These are phyloP conservation scores for Salvia hispanica DNA, from an alignment of 257 asterid genomes.

Conservation along the genomic window DNA sequence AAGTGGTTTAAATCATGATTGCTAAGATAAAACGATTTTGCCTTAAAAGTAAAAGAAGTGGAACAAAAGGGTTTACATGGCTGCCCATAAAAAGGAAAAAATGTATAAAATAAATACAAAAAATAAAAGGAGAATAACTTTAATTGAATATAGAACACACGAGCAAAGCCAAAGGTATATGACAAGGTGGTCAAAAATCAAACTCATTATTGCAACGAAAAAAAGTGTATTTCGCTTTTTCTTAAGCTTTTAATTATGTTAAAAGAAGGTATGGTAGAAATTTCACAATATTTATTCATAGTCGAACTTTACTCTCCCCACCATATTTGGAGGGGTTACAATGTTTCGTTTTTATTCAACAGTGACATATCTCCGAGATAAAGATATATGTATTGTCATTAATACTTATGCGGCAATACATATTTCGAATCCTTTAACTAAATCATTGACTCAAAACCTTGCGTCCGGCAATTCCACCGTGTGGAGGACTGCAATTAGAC, in stretches of 20 bases:
- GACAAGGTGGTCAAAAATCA: slow-evolving; percentile 38
- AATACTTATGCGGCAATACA: background rate
- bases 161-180: slow-evolving; percentile 41
- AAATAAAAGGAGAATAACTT: slow-evolving; percentile 4
- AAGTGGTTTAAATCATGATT: slow-evolving; percentile 35
- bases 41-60: slow-evolving; percentile 29
- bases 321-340: background rate
- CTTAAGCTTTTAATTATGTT: slow-evolving; percentile 3
- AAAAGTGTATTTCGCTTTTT: background rate
- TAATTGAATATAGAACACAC: slow-evolving; percentile 39
- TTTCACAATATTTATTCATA: slow-evolving; percentile 24
- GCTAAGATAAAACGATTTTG: slow-evolving; percentile 25
- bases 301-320: slow-evolving; percentile 19
- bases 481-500: too few species aligned
- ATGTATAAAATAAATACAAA: too few species aligned
- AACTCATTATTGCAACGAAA: slow-evolving; percentile 40
- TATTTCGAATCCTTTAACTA: background rate
- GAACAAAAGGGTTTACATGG: slow-evolving; percentile 24
- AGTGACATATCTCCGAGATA: background rate
- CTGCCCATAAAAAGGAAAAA: slow-evolving; percentile 11
- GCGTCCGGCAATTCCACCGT: too few species aligned
- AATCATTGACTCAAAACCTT: background rate
- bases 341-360: background rate
- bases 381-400: background rate
- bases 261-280: slow-evolving; percentile 10